A percentile compares a stretch with the other conserved stretches of the same genome.
Conservation (phyloP, 2,329 filamentous ascomycete genomes). For the Akanthomyces dipterigenus region DNA sequence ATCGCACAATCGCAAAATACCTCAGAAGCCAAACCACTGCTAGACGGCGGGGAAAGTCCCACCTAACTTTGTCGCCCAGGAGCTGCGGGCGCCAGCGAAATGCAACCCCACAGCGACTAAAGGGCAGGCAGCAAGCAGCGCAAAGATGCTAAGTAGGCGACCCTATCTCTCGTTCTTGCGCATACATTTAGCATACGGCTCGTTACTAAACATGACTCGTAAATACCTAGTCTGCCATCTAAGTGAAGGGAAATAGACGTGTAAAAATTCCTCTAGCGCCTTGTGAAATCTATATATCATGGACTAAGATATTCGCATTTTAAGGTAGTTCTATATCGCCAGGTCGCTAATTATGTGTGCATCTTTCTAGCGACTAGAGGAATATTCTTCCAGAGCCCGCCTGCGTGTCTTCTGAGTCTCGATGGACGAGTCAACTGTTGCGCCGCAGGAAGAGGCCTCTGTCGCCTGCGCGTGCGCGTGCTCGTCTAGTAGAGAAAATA, state of each 20-base stretch:
- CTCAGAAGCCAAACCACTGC: too few relatives aligned
- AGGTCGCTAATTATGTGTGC: constrained; percentile 88
- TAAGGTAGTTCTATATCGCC: constrained; percentile 82
- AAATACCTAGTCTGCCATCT: constrained; percentile 93
- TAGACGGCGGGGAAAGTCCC: too few relatives aligned
- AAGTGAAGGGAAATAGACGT: constrained; percentile 64
- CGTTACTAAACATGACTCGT: constrained; percentile 87
- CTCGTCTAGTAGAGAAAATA: constrained; percentile 78
- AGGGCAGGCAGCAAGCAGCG: too few relatives aligned
- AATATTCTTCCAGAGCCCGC: constrained; percentile 69
- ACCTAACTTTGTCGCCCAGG: too few relatives aligned
- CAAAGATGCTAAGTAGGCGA: constrained; percentile 45
- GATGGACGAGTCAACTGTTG: constrained; percentile 21
- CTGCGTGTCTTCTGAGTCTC: constrained; percentile 46
- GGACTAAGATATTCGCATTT: constrained; percentile 86
- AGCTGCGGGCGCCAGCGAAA: too few relatives aligned
- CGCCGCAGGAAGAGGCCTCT: not conserved
- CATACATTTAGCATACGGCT: constrained; percentile 80
- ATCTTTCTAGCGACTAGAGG: constrained; percentile 64
- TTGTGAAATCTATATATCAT: constrained; percentile 75
- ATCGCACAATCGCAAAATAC: too few relatives aligned
- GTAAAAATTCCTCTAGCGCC: constrained; percentile 75
- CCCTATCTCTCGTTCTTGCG: constrained; percentile 63
- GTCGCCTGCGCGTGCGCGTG: constrained; percentile 34
- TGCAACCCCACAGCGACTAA: too few relatives aligned